Percentiles rank a stretch among this genome's conserved stretches.
Evolutionary conservation across 2,329 filamentous ascomycete species (phyloP).

Genomic region (Scytalidium sp.): DNA sequence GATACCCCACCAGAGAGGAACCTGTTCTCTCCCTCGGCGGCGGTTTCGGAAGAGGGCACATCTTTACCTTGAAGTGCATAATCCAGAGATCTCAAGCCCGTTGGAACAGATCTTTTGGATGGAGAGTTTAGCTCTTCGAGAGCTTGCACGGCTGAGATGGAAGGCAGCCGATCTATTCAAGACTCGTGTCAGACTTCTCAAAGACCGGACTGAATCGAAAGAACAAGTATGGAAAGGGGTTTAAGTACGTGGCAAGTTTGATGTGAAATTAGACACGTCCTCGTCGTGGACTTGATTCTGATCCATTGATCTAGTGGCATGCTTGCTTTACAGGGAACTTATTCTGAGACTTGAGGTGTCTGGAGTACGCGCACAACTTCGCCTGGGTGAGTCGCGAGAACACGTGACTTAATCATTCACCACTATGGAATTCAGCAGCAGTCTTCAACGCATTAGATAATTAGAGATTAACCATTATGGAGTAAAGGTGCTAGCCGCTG

Average conservation of each 20-base stretch:
- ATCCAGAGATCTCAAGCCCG: slow-evolving; percentile 54
- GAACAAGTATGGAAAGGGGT: too few species aligned
- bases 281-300: slow-evolving; percentile 57
- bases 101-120: slow-evolving; percentile 50
- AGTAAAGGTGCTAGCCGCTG: too few species aligned
- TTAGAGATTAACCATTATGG: too few species aligned
- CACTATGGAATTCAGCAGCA: background rate
- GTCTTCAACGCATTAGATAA: too few species aligned
- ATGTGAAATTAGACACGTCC: slow-evolving; percentile 57
- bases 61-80: slow-evolving; percentile 35
- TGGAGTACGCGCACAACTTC: background rate
- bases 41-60: background rate
- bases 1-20: slow-evolving; percentile 55
- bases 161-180: slow-evolving; percentile 68
- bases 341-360: background rate
- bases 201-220: too few species aligned
- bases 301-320: slow-evolving; percentile 41
- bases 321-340: background rate
- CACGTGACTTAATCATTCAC: background rate
- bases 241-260: slow-evolving; percentile 23
- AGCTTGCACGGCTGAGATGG: slow-evolving; percentile 72
- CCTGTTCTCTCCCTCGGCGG: slow-evolving; percentile 8
- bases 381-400: background rate
- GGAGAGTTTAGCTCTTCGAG: slow-evolving; percentile 57
- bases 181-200: too few species aligned